Percentiles rank a stretch among this genome's conserved stretches.
These are phyloP conservation scores for Dalechampia spathulata DNA, from an alignment of 441 rosid genomes.

Conservation along the genomic window DNA sequence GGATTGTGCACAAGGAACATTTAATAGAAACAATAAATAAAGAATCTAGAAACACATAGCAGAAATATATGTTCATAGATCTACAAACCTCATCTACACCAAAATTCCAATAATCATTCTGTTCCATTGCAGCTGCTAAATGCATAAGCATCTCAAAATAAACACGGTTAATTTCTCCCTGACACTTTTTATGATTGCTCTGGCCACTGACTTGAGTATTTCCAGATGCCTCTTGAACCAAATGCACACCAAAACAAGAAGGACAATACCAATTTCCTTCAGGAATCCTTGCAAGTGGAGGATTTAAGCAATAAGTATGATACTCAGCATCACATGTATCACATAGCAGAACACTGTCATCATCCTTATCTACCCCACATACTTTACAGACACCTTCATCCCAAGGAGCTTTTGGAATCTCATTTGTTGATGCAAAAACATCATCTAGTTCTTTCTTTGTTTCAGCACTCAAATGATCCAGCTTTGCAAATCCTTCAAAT, in stretches of 20 bases:
- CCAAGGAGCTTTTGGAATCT: conserved; percentile 97
- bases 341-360: conserved; percentile 93
- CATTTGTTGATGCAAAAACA: conserved; percentile 49
- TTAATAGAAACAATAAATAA: neutral
- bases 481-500: conserved; percentile 48
- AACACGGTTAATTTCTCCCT: conserved; percentile 62
- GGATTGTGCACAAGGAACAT: neutral
- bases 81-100: conserved; percentile 69
- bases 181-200: conserved; percentile 46
- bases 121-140: conserved; percentile 61
- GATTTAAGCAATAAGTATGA: conserved; percentile 96
- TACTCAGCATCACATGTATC: conserved; percentile 98
- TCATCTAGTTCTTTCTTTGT: conserved; percentile 61
- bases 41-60: conserved; percentile 5
- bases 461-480: conserved; percentile 56
- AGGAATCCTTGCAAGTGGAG: conserved; percentile 94
- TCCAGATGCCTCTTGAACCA: conserved; percentile 44
- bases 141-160: conserved; percentile 55
- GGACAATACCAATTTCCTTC: conserved; percentile 99
- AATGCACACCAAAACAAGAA: conserved; percentile 59
- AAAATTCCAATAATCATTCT: conserved; percentile 83
- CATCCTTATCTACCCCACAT: conserved; percentile 96
- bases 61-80: conserved; percentile 8
- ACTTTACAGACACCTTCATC: conserved; percentile 99
- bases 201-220: conserved; percentile 35